Percentiles rank a stretch among this genome's conserved stretches.
phyloP scores from a whole-genome alignment of 2,329 filamentous ascomycete genomes.

The Microsporum audouinii region DNA sequence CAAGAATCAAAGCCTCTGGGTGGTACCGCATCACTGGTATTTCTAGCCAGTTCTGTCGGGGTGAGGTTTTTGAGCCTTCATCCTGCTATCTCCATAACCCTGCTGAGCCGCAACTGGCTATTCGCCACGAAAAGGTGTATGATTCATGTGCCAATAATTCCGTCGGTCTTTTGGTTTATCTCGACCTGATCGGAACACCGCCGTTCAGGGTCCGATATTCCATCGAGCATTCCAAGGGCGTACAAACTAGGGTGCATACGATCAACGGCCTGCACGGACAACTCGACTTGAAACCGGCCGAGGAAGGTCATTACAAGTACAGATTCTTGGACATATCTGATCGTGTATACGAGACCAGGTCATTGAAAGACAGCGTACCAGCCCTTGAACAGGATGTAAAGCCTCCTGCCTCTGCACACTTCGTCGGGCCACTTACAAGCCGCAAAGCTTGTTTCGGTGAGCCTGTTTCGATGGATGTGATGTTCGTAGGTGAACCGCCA shows the following conservation, averaged over 20 bases:
- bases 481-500: slow-evolving; percentile 69
- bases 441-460: slow-evolving; percentile 72
- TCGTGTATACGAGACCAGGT: slow-evolving; percentile 60
- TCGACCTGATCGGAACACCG: slow-evolving; percentile 84
- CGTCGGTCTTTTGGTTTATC: slow-evolving; percentile 74
- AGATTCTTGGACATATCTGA: slow-evolving; percentile 73
- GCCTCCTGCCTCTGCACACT: slow-evolving; percentile 69
- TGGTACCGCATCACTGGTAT: slow-evolving; percentile 77
- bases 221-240: slow-evolving; percentile 50
- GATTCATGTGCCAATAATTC: slow-evolving; percentile 94
- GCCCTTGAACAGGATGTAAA: slow-evolving; percentile 81
- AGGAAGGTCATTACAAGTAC: slow-evolving; percentile 79
- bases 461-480: slow-evolving; percentile 60
- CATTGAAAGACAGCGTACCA: slow-evolving; percentile 50
- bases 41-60: slow-evolving; percentile 67
- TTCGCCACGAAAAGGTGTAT: slow-evolving; percentile 69
- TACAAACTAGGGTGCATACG: slow-evolving; percentile 42
- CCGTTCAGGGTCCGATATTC: slow-evolving; percentile 78
- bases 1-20: slow-evolving; percentile 63
- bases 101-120: slow-evolving; percentile 64
- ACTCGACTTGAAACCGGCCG: slow-evolving; percentile 67
- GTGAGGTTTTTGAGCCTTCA: slow-evolving; percentile 83
- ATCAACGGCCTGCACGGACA: slow-evolving; percentile 69
- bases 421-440: slow-evolving; percentile 47
- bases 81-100: slow-evolving; percentile 91